Conservation (phyloP, 2,329 filamentous ascomycete genomes). For the Pseudogymnoascus sp. region DNA sequence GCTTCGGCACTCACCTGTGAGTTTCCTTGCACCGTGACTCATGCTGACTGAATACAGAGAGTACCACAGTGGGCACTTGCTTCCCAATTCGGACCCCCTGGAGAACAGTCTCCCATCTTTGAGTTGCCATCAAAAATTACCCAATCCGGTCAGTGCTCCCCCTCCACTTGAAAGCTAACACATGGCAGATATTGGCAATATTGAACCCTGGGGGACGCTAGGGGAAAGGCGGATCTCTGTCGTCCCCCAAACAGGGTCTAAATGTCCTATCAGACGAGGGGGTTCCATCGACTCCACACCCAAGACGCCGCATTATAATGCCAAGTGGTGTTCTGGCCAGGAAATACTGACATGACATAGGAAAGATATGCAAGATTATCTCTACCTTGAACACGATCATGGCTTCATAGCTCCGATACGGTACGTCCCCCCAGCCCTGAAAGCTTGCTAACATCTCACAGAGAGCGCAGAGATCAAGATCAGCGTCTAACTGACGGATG, state of each 20-base stretch:
- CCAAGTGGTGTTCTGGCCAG: not conserved
- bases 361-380: not conserved
- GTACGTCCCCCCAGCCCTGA: not conserved
- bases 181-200: not conserved
- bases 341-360: not conserved
- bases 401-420: not conserved
- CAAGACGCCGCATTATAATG: not conserved
- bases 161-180: not conserved
- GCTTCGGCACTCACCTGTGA: not conserved
- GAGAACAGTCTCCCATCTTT: not conserved
- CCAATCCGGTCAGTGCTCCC: not conserved
- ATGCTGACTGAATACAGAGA: not conserved
- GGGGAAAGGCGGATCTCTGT: not conserved
- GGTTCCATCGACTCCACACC: not conserved
- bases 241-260: not conserved
- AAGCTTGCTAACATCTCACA: not conserved
- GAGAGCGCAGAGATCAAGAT: not conserved
- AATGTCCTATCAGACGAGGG: not conserved
- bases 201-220: not conserved
- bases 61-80: not conserved
- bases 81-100: not conserved
- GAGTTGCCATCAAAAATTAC: not conserved
- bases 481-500: not conserved
- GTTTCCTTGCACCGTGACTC: not conserved
- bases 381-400: not conserved